A percentile compares a stretch with the other conserved stretches of the same genome.
phyloP scores from a whole-genome alignment of 495 filamentous ascomycete species.

The Penicillium ucsense region DNA sequence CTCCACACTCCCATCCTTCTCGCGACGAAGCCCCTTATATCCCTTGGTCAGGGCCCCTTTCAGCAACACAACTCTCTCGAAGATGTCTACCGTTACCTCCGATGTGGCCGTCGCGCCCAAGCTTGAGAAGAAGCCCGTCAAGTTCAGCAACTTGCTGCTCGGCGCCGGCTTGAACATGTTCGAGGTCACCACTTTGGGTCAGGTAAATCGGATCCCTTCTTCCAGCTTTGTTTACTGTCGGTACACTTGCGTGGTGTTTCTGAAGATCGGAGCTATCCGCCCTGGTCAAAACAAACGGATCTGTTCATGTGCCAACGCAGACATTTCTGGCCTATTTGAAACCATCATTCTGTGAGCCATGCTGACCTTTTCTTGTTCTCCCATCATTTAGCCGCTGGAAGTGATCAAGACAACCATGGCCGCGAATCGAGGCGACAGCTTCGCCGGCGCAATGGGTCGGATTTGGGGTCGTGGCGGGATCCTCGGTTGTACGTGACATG shows the following conservation, averaged over 20 bases:
- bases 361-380: conserved; percentile 9
- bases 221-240: background rate
- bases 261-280: no score
- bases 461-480: conserved; percentile 93
- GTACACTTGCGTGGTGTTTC: no score
- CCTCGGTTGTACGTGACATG: conserved; percentile 74
- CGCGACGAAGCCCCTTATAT: conserved; percentile 73
- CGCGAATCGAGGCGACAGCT: conserved; percentile 84
- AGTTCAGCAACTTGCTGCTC: conserved; percentile 97
- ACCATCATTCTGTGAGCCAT: background rate
- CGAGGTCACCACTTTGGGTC: conserved; percentile 84
- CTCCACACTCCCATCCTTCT: conserved; percentile 7
- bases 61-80: conserved; percentile 34
- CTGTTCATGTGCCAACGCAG: no score
- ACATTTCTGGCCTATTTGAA: no score
- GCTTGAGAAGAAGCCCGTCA: conserved; percentile 98
- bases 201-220: conserved; percentile 39
- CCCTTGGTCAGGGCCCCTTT: conserved; percentile 90
- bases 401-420: conserved; percentile 99
- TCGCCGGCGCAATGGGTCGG: conserved; percentile 67
- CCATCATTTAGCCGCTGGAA: conserved; percentile 68
- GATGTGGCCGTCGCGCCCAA: conserved; percentile 39
- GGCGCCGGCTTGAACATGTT: conserved; percentile 97
- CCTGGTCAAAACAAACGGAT: background rate
- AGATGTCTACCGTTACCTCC: conserved; percentile 43